These are phyloP conservation scores for Alternaria incomplexa DNA, from an alignment of 2,329 filamentous ascomycete species.

Conservation along the genomic window DNA sequence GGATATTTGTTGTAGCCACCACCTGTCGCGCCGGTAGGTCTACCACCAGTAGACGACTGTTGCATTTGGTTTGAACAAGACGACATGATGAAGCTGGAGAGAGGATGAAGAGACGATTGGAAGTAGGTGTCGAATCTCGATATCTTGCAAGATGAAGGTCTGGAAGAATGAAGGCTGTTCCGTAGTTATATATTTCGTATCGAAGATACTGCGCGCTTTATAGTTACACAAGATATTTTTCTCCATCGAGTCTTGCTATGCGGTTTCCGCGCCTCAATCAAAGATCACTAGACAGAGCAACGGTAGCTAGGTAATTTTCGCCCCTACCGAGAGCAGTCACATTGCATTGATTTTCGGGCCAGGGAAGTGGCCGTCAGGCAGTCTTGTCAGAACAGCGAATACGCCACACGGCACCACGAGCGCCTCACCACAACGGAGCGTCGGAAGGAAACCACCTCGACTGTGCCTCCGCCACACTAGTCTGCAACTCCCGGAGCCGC, in stretches of 20 bases:
- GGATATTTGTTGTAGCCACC: conserved; percentile 27
- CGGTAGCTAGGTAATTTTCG: conserved; percentile 16
- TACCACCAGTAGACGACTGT: conserved; percentile 24
- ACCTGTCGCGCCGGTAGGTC: conserved; percentile 32
- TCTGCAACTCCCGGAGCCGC: conserved; percentile 3
- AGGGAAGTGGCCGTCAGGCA: conserved; percentile 23
- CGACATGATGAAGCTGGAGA: conserved; percentile 19
- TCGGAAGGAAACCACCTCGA: conserved; percentile 9
- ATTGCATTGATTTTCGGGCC: conserved; percentile 24
- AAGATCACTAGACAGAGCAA: conserved; percentile 17
- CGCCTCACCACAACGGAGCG: conserved; percentile 23
- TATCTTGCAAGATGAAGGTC: not conserved
- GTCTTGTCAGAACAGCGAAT: conserved; percentile 20
- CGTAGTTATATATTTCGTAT: conserved; percentile 7
- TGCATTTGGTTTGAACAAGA: conserved; percentile 12
- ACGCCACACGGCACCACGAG: conserved; percentile 28
- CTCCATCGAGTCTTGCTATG: conserved; percentile 14
- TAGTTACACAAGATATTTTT: conserved; percentile 19
- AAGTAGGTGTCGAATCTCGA: not conserved
- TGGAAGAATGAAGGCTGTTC: not conserved
- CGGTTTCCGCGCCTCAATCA: conserved; percentile 28
- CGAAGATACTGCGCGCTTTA: conserved; percentile 18
- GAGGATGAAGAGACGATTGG: not conserved
- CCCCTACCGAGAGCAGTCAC: conserved; percentile 22
- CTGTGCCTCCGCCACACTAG: conserved; percentile 28